Evolutionary conservation across 169 alveolate genomes (phyloP), one percentile per base, ranked within the genome.

Genomic region (Eimeria mitis): DNA sequence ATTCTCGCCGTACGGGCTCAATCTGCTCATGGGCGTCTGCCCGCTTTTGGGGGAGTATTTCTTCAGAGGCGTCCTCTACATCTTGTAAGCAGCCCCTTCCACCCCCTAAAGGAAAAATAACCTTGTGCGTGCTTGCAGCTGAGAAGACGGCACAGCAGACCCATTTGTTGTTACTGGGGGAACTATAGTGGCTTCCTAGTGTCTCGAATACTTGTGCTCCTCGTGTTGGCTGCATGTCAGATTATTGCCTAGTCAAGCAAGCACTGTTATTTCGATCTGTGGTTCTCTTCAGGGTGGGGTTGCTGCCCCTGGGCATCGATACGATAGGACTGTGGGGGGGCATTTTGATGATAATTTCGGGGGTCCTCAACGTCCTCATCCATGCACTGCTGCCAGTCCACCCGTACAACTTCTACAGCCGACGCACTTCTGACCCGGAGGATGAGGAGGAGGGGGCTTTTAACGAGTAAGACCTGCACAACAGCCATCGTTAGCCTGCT

Each of bases 221-320:
- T 14, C 16, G 14, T 34, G 28, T 71, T 40, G 1, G 54, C 81
- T 71, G 81, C 54, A 71, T 14, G 81, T 34, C 49, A 71, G 31
- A 71, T 34, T 37, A 25, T 21, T 68, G 6, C 13, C 81, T 71
- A 40, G 14, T 5, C 31, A 14, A 40, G 81, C 54, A 13, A 71
- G 31, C 81, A 9, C 54, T 71, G n/a, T 28, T 19, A 13, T 71
- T 8, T 14, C 14, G 52, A 37, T 71, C n/a, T 5, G 81, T 40
- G 78, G n/a, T 1, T 75, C 59, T 78, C 3, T 21, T 31, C 85
- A 91, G 95, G 49, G 95, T 91, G 34, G 95, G 95, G 13, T 42
- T 91, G 73, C 75, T 91, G 84, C 95, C 95, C 54, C 91, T 91
- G 44, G 95, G 95, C 47, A 79, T 76, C n/a, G 95, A 91, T 25